Percentiles rank a stretch among this genome's conserved stretches.
Evolutionary conservation across 495 filamentous ascomycete genomes (phyloP).

Genomic region (Ascobolus immersus): DNA sequence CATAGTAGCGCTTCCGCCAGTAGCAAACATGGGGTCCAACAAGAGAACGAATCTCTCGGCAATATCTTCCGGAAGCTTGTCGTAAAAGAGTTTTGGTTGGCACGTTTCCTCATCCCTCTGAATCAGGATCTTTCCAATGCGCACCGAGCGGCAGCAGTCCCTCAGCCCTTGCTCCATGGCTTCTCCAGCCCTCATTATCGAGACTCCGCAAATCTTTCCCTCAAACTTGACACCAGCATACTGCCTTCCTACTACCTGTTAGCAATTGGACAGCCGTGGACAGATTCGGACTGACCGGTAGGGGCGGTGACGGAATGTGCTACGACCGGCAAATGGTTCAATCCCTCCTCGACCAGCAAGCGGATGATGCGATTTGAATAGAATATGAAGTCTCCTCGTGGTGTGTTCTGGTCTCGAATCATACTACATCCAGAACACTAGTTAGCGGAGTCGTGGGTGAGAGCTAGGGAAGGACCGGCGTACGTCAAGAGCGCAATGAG

Average conservation of each 20-base stretch:
- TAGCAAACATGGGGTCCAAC: conserved; percentile 97
- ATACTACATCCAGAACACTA: conserved; percentile 40
- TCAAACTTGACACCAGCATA: conserved; percentile 87
- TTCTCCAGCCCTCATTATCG: conserved; percentile 93
- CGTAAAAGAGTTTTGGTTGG: conserved; percentile 80
- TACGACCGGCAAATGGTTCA: conserved; percentile 85
- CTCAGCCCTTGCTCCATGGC: conserved; percentile 93
- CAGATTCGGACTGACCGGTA: not conserved
- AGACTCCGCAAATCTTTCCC: conserved; percentile 94
- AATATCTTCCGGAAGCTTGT: conserved; percentile 88
- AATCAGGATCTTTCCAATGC: conserved; percentile 95
- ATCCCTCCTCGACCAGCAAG: conserved; percentile 85
- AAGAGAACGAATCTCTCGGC: conserved; percentile 75
- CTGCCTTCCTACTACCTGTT: conserved; percentile 35
- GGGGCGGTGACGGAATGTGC: conserved; percentile 74
- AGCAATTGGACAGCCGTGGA: not conserved
- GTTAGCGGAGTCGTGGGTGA: not conserved
- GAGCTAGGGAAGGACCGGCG: conserved; percentile 19
- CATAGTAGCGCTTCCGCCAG: conserved; percentile 93
- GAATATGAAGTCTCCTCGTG: conserved; percentile 91
- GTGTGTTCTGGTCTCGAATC: conserved; percentile 74
- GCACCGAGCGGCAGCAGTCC: conserved; percentile 85
- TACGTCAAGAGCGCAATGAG: conserved; percentile 92
- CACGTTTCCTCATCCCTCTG: conserved; percentile 89
- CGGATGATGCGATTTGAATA: conserved; percentile 97